These are phyloP conservation scores for Candida manassasensis DNA, from an alignment of 805 yeast genomes.

Conservation along the genomic window DNA sequence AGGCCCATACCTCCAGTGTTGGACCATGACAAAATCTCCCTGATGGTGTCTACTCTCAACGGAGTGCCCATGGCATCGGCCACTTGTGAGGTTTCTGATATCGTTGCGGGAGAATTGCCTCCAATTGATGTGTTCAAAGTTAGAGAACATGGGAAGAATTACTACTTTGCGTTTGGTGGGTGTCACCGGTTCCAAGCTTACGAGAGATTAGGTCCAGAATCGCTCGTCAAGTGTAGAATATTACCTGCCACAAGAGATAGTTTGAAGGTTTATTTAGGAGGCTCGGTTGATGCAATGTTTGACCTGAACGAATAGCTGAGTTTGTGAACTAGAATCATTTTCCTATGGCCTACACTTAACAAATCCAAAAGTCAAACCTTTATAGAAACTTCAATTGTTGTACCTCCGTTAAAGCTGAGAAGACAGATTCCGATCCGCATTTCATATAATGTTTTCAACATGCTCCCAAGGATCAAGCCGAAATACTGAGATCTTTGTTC, in stretches of 20 bases:
- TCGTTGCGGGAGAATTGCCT: conserved; percentile 63
- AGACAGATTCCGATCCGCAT: too few relatives aligned
- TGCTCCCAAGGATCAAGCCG: too few relatives aligned
- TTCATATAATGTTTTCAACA: too few relatives aligned
- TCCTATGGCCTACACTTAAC: too few relatives aligned
- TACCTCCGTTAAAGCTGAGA: too few relatives aligned
- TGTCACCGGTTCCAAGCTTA: conserved; percentile 89
- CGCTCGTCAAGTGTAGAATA: conserved; percentile 62
- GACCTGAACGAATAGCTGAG: too few relatives aligned
- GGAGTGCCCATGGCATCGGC: conserved; percentile 62
- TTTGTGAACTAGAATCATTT: too few relatives aligned
- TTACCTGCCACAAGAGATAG: conserved; percentile 73
- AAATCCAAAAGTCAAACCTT: too few relatives aligned
- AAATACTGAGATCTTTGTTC: too few relatives aligned
- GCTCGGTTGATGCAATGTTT: conserved; percentile 54
- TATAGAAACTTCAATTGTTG: too few relatives aligned
- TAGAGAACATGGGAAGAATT: conserved; percentile 53
- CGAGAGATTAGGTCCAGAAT: conserved; percentile 44
- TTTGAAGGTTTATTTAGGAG: conserved; percentile 64
- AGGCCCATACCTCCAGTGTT: conserved; percentile 86
- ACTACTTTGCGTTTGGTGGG: conserved; percentile 85
- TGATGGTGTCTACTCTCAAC: conserved; percentile 69
- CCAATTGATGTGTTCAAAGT: conserved; percentile 77
- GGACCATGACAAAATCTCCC: conserved; percentile 66
- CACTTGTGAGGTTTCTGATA: conserved; percentile 51